phyloP scores from a whole-genome alignment of 257 asterid genomes.

The Gynochthodes officinalis region DNA sequence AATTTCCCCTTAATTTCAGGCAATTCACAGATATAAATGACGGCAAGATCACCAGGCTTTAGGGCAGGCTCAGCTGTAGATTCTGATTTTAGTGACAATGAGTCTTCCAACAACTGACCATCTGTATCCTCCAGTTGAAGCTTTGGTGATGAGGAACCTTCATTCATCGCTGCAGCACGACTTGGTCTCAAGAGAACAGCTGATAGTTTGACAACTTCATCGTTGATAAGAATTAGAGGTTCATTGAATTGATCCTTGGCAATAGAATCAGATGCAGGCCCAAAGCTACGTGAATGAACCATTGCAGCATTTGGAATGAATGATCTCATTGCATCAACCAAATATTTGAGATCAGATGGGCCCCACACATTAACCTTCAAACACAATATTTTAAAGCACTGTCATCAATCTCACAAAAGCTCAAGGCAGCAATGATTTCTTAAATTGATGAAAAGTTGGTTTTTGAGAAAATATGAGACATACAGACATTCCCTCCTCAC shows the following conservation, averaged over 20 bases:
- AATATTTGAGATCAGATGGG: constrained; percentile 77
- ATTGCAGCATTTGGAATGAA: constrained; percentile 88
- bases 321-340: constrained; percentile 84
- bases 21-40: constrained; percentile 76
- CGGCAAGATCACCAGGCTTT: constrained; percentile 80
- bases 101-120: constrained; percentile 8
- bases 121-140: constrained; percentile 17
- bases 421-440: neutral
- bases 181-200: constrained; percentile 71
- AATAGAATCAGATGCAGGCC: constrained; percentile 44
- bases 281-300: constrained; percentile 88
- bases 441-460: neutral
- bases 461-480: constrained; percentile 26
- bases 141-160: constrained; percentile 6
- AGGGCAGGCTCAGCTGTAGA: constrained; percentile 19
- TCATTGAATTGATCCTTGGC: constrained; percentile 29
- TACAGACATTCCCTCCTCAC: constrained; percentile 91
- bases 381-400: constrained; percentile 11
- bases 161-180: constrained; percentile 29
- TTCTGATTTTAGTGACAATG: constrained; percentile 10
- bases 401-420: neutral
- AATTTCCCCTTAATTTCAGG: constrained; percentile 92
- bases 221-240: constrained; percentile 66
- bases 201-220: constrained; percentile 86
- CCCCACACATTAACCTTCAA: constrained; percentile 93